phyloP scores from a whole-genome alignment of 2,329 filamentous ascomycete genomes.

The Colletotrichum coccodes region DNA sequence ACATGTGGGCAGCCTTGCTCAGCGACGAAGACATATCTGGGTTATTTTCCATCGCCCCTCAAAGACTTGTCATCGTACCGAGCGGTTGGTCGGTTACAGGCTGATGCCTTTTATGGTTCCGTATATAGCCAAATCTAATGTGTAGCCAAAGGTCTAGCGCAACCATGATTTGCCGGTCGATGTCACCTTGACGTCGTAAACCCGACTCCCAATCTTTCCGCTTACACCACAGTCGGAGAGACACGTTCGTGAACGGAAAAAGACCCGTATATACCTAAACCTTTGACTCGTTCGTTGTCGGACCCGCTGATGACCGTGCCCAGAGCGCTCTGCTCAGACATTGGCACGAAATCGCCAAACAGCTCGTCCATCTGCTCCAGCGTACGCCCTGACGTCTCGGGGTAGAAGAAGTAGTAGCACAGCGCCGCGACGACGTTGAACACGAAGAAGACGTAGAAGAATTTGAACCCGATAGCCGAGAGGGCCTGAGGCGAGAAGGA shows the following conservation, averaged over 20 bases:
- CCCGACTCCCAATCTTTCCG: not conserved
- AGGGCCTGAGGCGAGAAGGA: slow-evolving; percentile 59
- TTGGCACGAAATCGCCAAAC: slow-evolving; percentile 38
- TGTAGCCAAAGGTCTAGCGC: not conserved
- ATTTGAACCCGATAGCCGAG: slow-evolving; percentile 53
- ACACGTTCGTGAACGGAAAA: not conserved
- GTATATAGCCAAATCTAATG: not conserved
- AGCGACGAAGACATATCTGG: too few species aligned
- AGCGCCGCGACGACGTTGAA: slow-evolving; percentile 38
- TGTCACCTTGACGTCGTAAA: not conserved
- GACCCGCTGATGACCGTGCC: not conserved
- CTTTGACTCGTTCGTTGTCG: not conserved
- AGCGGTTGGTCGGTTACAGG: too few species aligned
- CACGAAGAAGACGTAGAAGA: slow-evolving; percentile 47
- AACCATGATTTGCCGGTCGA: too few species aligned
- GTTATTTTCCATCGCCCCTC: too few species aligned
- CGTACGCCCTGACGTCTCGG: slow-evolving; percentile 44
- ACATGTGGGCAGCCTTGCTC: too few species aligned
- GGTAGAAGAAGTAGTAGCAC: slow-evolving; percentile 41
- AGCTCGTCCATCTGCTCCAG: slow-evolving; percentile 49
- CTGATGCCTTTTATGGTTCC: not conserved
- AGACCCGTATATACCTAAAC: not conserved
- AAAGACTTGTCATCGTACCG: too few species aligned
- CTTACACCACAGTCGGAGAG: not conserved
- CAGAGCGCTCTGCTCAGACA: slow-evolving; percentile 5